These are phyloP conservation scores for Viola pubescens DNA, from an alignment of 441 rosid species.

Conservation along the genomic window DNA sequence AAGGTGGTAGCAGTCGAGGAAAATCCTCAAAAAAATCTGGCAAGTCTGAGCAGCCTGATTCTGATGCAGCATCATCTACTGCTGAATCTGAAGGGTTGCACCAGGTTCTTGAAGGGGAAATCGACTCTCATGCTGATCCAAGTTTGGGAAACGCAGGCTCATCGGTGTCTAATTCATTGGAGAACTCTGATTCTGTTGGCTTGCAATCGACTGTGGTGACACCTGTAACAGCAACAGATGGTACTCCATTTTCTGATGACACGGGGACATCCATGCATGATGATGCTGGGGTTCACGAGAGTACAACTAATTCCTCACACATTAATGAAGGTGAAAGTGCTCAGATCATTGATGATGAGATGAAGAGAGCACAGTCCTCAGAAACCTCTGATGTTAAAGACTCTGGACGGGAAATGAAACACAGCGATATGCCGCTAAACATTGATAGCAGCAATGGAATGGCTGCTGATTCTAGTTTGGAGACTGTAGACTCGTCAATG, in stretches of 20 bases:
- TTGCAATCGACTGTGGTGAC: slow-evolving; percentile 23
- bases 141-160: slow-evolving; percentile 17
- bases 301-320: slow-evolving; percentile 21
- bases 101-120: slow-evolving; percentile 36
- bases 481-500: not conserved
- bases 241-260: slow-evolving; percentile 18
- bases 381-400: slow-evolving; percentile 21
- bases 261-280: slow-evolving; percentile 22
- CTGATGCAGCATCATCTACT: slow-evolving; percentile 31
- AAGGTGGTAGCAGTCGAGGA: slow-evolving; percentile 71
- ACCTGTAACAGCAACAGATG: slow-evolving; percentile 23
- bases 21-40: slow-evolving; percentile 61
- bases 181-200: slow-evolving; percentile 31
- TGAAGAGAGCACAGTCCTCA: slow-evolving; percentile 17
- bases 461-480: slow-evolving; percentile 9
- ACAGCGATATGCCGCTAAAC: not conserved
- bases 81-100: slow-evolving; percentile 21
- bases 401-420: slow-evolving; percentile 34
- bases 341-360: slow-evolving; percentile 21
- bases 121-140: slow-evolving; percentile 26
- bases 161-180: slow-evolving; percentile 27
- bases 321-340: slow-evolving; percentile 29
- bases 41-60: slow-evolving; percentile 50
- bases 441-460: slow-evolving; percentile 18
- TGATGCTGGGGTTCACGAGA: slow-evolving; percentile 21